These are phyloP conservation scores for Fibroporia radiculosa DNA, from an alignment of 768 basidiomycete genomes.

Conservation along the genomic window DNA sequence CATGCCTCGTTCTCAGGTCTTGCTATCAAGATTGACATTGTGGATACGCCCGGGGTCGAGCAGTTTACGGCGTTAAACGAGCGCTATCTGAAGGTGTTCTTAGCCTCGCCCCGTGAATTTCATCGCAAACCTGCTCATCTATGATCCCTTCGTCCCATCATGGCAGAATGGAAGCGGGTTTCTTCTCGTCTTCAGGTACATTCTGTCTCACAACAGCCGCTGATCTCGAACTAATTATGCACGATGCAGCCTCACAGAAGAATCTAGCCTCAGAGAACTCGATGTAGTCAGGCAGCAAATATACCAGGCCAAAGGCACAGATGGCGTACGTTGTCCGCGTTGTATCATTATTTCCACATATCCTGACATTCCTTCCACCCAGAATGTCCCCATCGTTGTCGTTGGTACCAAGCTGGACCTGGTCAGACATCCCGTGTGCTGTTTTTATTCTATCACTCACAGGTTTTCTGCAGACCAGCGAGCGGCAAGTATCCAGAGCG, in stretches of 20 bases:
- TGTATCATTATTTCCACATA: background rate
- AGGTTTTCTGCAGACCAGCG: conserved; percentile 32
- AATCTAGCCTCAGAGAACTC: conserved; percentile 73
- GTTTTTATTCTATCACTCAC: background rate
- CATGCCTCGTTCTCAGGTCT: background rate
- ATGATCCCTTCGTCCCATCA: background rate
- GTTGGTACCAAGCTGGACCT: conserved; percentile 86
- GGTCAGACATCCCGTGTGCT: conserved; percentile 16
- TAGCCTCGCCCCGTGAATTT: too few species aligned
- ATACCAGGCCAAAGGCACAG: conserved; percentile 67
- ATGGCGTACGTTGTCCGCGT: conserved; percentile 36
- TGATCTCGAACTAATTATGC: background rate
- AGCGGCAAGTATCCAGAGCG: conserved; percentile 65
- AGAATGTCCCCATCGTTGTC: conserved; percentile 74
- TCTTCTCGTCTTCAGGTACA: conserved; percentile 74
- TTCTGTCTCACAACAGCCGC: background rate
- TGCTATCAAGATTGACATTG: conserved; percentile 55
- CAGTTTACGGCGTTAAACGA: conserved; percentile 79
- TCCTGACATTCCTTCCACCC: conserved; percentile 1
- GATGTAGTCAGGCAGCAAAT: conserved; percentile 78
- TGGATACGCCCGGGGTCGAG: conserved; percentile 83
- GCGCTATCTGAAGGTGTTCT: conserved; percentile 73
- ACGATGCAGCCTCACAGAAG: conserved; percentile 63
- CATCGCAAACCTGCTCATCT: background rate
- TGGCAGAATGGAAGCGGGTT: conserved; percentile 65